Evolutionary conservation across 805 yeast genomes (phyloP).

Genomic region (Yarrowia hollandica): DNA sequence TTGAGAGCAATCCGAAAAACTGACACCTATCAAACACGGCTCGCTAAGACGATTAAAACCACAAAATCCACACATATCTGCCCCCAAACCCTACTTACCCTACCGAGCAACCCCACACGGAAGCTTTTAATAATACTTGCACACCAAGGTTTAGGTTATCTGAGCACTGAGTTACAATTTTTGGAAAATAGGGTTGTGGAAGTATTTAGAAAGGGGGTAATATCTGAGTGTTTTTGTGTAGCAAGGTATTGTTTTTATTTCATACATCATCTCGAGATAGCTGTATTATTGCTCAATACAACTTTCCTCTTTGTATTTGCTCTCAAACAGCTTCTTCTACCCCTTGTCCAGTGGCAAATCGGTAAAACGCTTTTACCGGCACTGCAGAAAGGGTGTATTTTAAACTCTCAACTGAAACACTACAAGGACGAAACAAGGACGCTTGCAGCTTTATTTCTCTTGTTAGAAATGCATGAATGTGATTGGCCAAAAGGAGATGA

Average conservation of each 20-base stretch:
- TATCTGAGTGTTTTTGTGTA: too few relatives aligned
- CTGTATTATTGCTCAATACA: too few relatives aligned
- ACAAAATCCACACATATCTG: too few relatives aligned
- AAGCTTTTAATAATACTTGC: too few relatives aligned
- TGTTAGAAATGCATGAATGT: not conserved
- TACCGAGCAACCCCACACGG: slow-evolving; percentile 20
- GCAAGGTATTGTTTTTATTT: too few relatives aligned
- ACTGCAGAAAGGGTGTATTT: not conserved
- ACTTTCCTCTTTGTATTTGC: not conserved
- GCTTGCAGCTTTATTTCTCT: not conserved
- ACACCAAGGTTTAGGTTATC: too few relatives aligned
- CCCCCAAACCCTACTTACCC: not conserved
- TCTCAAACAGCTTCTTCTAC: not conserved
- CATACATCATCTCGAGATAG: not conserved
- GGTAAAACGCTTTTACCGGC: not conserved
- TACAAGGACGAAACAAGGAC: too few relatives aligned
- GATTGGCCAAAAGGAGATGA: not conserved
- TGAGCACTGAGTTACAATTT: slow-evolving; percentile 16
- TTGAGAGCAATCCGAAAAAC: too few relatives aligned
- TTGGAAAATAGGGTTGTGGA: not conserved
- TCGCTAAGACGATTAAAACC: too few relatives aligned
- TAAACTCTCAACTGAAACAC: slow-evolving; percentile 16
- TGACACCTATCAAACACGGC: too few relatives aligned
- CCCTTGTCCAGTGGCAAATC: not conserved
- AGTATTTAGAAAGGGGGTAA: not conserved